A percentile compares a stretch with the other conserved stretches of the same genome.
Evolutionary conservation across 2,329 filamentous ascomycete species (phyloP).

Genomic region (Grosmannia serpens): DNA sequence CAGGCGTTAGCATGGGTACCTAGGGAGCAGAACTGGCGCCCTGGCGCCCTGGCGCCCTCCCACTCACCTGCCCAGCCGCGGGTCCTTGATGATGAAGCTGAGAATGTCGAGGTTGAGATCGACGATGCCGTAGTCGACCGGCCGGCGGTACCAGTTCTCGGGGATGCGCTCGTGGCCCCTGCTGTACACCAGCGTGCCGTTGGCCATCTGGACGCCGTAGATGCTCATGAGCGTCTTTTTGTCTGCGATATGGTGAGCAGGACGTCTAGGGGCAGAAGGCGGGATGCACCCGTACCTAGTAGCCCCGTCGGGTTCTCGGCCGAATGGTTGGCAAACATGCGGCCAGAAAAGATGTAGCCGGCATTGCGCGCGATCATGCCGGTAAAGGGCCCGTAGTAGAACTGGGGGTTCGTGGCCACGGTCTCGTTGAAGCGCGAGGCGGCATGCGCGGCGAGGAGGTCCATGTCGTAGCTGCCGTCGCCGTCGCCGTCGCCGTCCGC

Average conservation of each 20-base stretch:
- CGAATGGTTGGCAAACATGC: slow-evolving; percentile 32
- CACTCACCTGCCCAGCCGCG: background rate
- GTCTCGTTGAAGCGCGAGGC: slow-evolving; percentile 33
- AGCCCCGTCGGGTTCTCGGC: slow-evolving; percentile 14
- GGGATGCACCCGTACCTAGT: background rate
- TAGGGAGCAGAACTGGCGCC: no score
- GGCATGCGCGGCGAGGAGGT: slow-evolving; percentile 29
- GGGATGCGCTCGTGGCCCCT: background rate
- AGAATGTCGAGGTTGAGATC: background rate
- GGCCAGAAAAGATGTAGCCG: slow-evolving; percentile 31
- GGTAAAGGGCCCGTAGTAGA: slow-evolving; percentile 30
- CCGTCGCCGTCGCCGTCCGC: slow-evolving; percentile 11
- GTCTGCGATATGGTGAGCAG: background rate
- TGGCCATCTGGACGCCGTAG: background rate
- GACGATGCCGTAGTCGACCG: background rate
- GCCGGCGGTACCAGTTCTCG: background rate
- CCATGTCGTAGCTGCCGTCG: slow-evolving; percentile 22
- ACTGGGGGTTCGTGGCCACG: slow-evolving; percentile 33
- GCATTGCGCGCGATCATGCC: slow-evolving; percentile 37
- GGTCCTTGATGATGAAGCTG: background rate
- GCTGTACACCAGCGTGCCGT: background rate
- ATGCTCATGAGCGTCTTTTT: background rate
- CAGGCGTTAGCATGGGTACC: no score
- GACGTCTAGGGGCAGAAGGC: background rate
- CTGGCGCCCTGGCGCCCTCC: no score